These are phyloP conservation scores for Hygrophila difformis DNA, from an alignment of 257 asterid species.

Conservation along the genomic window DNA sequence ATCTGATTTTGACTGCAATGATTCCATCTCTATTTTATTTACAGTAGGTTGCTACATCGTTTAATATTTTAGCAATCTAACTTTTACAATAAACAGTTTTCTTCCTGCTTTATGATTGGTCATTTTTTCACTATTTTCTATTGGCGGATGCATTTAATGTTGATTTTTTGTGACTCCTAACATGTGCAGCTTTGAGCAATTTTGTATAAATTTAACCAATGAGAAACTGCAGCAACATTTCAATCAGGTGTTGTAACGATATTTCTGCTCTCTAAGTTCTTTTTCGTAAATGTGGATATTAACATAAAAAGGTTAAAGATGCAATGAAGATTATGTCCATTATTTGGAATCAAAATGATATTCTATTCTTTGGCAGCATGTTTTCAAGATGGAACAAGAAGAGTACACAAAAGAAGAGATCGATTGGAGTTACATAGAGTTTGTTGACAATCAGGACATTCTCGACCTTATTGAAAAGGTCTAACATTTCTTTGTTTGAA, in stretches of 20 bases:
- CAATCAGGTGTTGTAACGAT: constrained; percentile 54
- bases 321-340: background rate
- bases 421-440: constrained; percentile 79
- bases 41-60: background rate
- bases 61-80: background rate
- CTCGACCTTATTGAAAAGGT: constrained; percentile 88
- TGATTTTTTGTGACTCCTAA: constrained; percentile 3
- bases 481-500: no score
- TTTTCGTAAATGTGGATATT: constrained; percentile 2
- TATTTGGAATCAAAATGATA: constrained; percentile 7
- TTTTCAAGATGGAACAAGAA: constrained; percentile 85
- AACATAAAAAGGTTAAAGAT: constrained; percentile 1
- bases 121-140: background rate
- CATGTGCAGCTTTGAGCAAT: constrained; percentile 74
- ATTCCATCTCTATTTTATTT: no score
- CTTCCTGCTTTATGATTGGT: constrained; percentile 3
- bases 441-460: constrained; percentile 69
- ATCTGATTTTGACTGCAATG: no score
- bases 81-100: background rate
- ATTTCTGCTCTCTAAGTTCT: background rate
- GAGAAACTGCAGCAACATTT: constrained; percentile 87
- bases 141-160: constrained; percentile 7
- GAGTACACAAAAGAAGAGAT: constrained; percentile 76
- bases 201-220: constrained; percentile 73
- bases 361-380: constrained; percentile 43